phyloP scores from a whole-genome alignment of 208 protist species.

The Trypanosoma lewisi region DNA sequence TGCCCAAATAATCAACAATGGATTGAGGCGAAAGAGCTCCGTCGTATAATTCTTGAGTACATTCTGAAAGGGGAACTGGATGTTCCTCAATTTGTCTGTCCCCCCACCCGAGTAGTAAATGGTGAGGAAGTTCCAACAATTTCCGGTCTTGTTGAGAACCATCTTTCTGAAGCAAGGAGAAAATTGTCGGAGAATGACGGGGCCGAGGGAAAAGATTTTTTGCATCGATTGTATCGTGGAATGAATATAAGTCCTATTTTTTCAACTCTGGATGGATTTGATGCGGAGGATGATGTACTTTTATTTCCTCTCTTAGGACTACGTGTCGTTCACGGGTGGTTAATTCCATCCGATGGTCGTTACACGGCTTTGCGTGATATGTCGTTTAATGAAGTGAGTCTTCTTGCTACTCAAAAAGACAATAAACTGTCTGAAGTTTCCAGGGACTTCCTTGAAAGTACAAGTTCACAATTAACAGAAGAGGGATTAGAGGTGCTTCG shows the following conservation, averaged over 20 bases:
- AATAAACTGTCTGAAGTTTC: constrained; percentile 12
- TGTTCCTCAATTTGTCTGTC: constrained; percentile 14
- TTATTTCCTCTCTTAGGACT: constrained; percentile 42
- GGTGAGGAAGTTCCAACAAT: constrained; percentile 18
- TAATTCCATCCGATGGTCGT: constrained; percentile 24
- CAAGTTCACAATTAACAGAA: constrained; percentile 29
- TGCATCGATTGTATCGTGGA: constrained; percentile 35
- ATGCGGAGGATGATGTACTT: constrained; percentile 31
- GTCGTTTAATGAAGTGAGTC: constrained; percentile 48
- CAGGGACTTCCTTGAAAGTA: constrained; percentile 19
- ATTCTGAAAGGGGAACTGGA: constrained; percentile 10
- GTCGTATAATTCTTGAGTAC: constrained; percentile 14
- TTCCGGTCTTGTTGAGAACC: constrained; percentile 16
- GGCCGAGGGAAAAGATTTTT: constrained; percentile 10
- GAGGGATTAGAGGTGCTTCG: constrained; percentile 25
- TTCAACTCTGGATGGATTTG: constrained; percentile 35
- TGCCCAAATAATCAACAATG: constrained; percentile 7
- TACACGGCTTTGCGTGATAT: constrained; percentile 34
- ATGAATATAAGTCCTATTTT: constrained; percentile 54
- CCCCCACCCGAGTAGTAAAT: constrained; percentile 16
- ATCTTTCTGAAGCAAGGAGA: constrained; percentile 2
- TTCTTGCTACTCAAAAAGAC: constrained; percentile 24
- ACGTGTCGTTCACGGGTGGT: constrained; percentile 49
- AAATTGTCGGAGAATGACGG: constrained; percentile 10
- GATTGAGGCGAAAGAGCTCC: constrained; percentile 21